Evolutionary conservation across 768 basidiomycete genomes (phyloP), one percentile per base, ranked within the genome.

Genomic region (Boletus eberwhitei): DNA sequence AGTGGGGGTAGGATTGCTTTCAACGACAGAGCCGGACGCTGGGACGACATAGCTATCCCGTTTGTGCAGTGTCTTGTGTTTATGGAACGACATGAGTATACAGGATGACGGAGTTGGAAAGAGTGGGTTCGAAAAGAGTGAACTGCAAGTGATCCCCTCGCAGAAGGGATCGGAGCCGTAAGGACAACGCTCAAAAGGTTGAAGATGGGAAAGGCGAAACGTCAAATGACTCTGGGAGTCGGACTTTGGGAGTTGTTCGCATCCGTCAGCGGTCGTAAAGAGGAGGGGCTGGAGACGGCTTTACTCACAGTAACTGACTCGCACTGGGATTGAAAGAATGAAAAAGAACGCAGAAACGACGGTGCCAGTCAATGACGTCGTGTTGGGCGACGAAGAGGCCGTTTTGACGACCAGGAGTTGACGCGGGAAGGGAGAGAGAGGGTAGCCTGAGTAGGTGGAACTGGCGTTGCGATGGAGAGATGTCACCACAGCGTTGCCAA

Each of bases 1-100:
- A 5, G 69, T 71, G 7, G 70, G 68, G 5, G 59, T 54, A 9
- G 71, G 62, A 36, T 61, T 4, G 43, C 59, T 58, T 45, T 53
- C 66, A 8, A 65, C 52, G 46, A 69, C 24, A 40, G 69, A 65
- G 24, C 69, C 70, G 3, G 59, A 66, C 14, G 59, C 6, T 11
- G 57, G 57, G 21, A 9, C 29, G 2, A 64, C 24, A 42, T 13
- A 38, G 22, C 14, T 55, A 48, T 54, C 57, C 24, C 64, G 69
- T 36, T 45, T 54, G 19, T 54, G 67, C 22, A 55, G 32, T 5
- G 34, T 5, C 21, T n/a, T 59, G 47, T 46, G 50, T 12, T n/a
- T 51, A 17, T 32, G 45, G 32, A 47, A 37, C 29, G 61, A 52
- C 69, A 70, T 70, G 53, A 35, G 12, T 3, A 32, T 9, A 3